Evolutionary conservation across 208 protist genomes (phyloP).

Genomic region (Leptomonas pyrrhocoris): DNA sequence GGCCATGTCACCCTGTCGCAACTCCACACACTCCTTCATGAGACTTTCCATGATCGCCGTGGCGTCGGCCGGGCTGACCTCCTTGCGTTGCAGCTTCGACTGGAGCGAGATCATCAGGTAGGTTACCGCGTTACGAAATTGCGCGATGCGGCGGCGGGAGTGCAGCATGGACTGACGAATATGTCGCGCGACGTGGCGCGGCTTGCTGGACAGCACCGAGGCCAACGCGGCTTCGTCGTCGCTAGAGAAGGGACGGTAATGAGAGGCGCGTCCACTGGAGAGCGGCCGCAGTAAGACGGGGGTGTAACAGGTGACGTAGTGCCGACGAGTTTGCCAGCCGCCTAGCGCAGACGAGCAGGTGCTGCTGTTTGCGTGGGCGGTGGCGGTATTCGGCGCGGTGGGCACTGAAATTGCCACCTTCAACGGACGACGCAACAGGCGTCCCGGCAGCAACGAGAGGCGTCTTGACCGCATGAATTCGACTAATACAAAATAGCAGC

Average conservation of each 20-base stretch:
- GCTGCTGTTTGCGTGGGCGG: background rate
- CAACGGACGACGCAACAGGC: background rate
- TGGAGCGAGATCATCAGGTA: constrained; percentile 92
- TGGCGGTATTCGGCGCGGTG: background rate
- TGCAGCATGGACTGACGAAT: constrained; percentile 87
- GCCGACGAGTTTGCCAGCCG: background rate
- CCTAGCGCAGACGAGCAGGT: background rate
- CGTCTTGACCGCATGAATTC: background rate
- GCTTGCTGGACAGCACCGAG: constrained; percentile 75
- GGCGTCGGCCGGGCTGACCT: constrained; percentile 73
- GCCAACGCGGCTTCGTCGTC: constrained; percentile 85
- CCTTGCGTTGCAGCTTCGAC: constrained; percentile 74
- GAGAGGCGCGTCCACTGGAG: background rate
- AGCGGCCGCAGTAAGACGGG: background rate
- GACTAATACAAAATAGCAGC: background rate
- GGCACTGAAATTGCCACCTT: background rate
- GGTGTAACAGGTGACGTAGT: constrained; percentile 4
- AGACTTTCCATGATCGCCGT: constrained; percentile 80
- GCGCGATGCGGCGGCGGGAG: constrained; percentile 69
- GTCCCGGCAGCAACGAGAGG: background rate
- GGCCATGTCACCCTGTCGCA: constrained; percentile 90
- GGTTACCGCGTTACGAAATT: constrained; percentile 92
- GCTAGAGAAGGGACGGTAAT: constrained; percentile 78
- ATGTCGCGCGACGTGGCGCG: constrained; percentile 79
- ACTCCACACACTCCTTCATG: constrained; percentile 89